Evolutionary conservation across 1,284 basidiomycete genomes (phyloP).

Genomic region (Stygiomarasmius scandens): DNA sequence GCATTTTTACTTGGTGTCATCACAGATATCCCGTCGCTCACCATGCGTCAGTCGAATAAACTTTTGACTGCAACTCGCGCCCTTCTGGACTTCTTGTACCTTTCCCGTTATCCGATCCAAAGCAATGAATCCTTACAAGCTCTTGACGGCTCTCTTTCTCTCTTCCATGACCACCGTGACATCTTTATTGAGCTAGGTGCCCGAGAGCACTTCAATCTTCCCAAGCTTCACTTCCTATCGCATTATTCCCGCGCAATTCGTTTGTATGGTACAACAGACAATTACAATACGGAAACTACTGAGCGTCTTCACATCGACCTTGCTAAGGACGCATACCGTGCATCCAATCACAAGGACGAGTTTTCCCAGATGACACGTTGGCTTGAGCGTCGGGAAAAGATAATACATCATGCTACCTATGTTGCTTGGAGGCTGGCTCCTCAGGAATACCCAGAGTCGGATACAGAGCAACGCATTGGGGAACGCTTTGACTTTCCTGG

Average conservation of each 20-base stretch:
- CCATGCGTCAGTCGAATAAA: neutral
- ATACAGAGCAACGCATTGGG: too few relatives aligned
- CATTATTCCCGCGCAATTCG: slow-evolving; percentile 1
- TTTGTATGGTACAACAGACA: slow-evolving; percentile 2
- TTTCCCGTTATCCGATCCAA: neutral
- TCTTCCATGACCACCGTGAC: slow-evolving; percentile 19
- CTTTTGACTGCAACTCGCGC: neutral
- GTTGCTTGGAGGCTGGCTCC: too few relatives aligned
- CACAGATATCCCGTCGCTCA: neutral
- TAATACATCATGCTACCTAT: slow-evolving; percentile 12
- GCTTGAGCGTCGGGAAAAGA: slow-evolving; percentile 20
- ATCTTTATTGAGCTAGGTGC: slow-evolving; percentile 26
- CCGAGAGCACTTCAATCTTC: slow-evolving; percentile 26
- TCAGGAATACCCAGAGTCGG: too few relatives aligned
- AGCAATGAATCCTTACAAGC: neutral
- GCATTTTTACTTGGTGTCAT: neutral
- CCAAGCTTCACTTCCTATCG: slow-evolving; percentile 24
- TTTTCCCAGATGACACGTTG: slow-evolving; percentile 33
- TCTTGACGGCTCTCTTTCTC: neutral
- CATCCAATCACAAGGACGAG: slow-evolving; percentile 8
- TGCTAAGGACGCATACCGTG: slow-evolving; percentile 8
- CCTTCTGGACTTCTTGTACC: neutral
- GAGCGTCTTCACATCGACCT: slow-evolving; percentile 10
- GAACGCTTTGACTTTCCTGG: neutral
- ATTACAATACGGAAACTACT: slow-evolving; percentile 8